Base-by-base conservation (phyloP, 108 stramenopile genomes). In the Conticribra weissflogii region DNA sequence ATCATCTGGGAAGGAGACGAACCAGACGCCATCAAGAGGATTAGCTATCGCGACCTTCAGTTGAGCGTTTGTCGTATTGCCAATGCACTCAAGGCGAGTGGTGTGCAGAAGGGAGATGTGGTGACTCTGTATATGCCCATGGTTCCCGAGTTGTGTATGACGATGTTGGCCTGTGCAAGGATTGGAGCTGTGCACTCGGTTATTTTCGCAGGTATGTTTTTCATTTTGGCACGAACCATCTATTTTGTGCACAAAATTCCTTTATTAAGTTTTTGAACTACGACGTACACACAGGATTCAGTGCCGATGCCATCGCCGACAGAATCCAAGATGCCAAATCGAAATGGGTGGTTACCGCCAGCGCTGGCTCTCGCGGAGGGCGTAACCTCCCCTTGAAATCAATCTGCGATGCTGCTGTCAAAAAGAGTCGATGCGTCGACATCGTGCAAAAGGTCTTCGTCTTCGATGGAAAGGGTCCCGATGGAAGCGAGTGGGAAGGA, bases 91-190 rank as follows among this genome's bases (percentile, higher is more conserved):
- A 78, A 83, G 65, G 54, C 78, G 0, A 64, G 68, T 63, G 97
- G 96, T 9, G 92, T 93, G 16, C 49, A 61, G 63, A 97, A 92
- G 69, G 97, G 97, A 1, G 96, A 97, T 83, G 86, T 96, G 41
- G 98, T 98, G 17, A 98, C 96, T 41, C 76, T 98, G 50, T 99
- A 99, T 84, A 94, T 98, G 98, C 99, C 99, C 57, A 99, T 99
- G 99, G 93, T 98, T 23, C 97, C 97, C 9, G 96, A 99, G 66
- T 73, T 94, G 34, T 89, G 93, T 63, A 92, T 98, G 81, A 95
- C 94, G 56, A 98, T 99, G 97, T 74, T 99, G 64, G 98, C 99
- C 14, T 99, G 99, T 73, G 89, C 97, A 30, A 83, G 99, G 24
- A 95, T 99, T 54, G 99, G 99, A 15, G 97, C 97, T 14, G 81